These are phyloP conservation scores for Candida mesenterica DNA, from an alignment of 1,139 yeast genomes.

Conservation along the genomic window DNA sequence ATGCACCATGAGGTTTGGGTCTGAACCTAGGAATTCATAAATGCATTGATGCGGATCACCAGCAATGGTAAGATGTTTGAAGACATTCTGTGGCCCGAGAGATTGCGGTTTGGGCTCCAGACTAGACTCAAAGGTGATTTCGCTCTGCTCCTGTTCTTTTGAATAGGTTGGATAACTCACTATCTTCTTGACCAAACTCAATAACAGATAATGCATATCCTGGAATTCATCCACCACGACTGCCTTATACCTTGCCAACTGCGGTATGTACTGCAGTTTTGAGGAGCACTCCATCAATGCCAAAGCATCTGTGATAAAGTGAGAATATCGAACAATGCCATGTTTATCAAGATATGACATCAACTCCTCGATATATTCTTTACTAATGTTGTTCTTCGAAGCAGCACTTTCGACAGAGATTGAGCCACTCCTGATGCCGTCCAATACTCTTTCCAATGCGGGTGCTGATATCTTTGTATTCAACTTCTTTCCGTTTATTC, in stretches of 20 bases:
- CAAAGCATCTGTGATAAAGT: slow-evolving; percentile 32
- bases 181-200: slow-evolving; percentile 43
- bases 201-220: slow-evolving; percentile 58
- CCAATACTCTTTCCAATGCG: slow-evolving; percentile 32
- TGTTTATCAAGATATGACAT: slow-evolving; percentile 20
- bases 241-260: slow-evolving; percentile 27
- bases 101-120: no score
- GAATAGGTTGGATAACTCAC: slow-evolving; percentile 27
- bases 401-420: slow-evolving; percentile 26
- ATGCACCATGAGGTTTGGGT: slow-evolving; percentile 28
- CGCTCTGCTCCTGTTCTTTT: no score
- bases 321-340: slow-evolving; percentile 39
- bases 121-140: no score
- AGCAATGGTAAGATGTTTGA: slow-evolving; percentile 59
- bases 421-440: slow-evolving; percentile 31
- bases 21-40: slow-evolving; percentile 58
- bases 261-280: slow-evolving; percentile 18
- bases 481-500: slow-evolving; percentile 22
- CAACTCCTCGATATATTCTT: slow-evolving; percentile 18
- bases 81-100: slow-evolving; percentile 6
- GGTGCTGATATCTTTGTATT: slow-evolving; percentile 27
- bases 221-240: slow-evolving; percentile 75
- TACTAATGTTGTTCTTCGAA: slow-evolving; percentile 20
- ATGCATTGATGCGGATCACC: slow-evolving; percentile 78
- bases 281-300: slow-evolving; percentile 22